Evolutionary conservation across 805 yeast genomes (phyloP), one percentile per base, ranked within the genome.

Genomic region (Kazachstania viticola): DNA sequence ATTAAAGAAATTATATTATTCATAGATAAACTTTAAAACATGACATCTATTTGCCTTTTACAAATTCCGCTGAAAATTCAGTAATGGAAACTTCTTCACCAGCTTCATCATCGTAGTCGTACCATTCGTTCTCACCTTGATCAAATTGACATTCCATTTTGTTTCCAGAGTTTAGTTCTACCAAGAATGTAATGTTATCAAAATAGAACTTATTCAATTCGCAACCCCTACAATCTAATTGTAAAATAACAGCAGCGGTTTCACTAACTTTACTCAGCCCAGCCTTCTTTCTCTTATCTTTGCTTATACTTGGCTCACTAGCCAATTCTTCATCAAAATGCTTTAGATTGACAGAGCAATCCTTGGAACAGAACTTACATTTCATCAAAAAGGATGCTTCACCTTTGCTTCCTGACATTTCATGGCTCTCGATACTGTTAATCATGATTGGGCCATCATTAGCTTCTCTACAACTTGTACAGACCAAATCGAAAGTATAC

Each of bases 51-150:
- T 51, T 52, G 14, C 54, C 56, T 27, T 51, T 53, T 7, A 63
- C 58, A 27, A 88, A 63, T 8, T 67, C 70, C 79, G 91, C 87
- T 27, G 57, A 49, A n/a, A 75, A 63, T 3, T 82, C 87, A 1
- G 80, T 74, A 12, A 91, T 69, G 15, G 87, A 73, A 14, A 85
- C 95, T 55, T 88, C 96, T 27, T 63, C 71, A 9, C 73, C 71
- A 6, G 79, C 76, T 42, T 75, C 71, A 35, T 91, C 97, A 53
- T 91, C 97, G 50, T 87, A 91, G 47, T 91, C 98, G 51, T 77
- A 91, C 87, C 95, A 87, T 51, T 91, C 97, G 32, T 72, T 75
- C 17, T 82, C 95, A 23, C 65, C 69, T 18, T 85, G 60, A 34
- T 79, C 91, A 17, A 84, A 41, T 32, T 44, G 36, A 16, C 47